These are phyloP conservation scores for Staphylotrichum longicolle DNA, from an alignment of 495 filamentous ascomycete genomes.

Conservation along the genomic window DNA sequence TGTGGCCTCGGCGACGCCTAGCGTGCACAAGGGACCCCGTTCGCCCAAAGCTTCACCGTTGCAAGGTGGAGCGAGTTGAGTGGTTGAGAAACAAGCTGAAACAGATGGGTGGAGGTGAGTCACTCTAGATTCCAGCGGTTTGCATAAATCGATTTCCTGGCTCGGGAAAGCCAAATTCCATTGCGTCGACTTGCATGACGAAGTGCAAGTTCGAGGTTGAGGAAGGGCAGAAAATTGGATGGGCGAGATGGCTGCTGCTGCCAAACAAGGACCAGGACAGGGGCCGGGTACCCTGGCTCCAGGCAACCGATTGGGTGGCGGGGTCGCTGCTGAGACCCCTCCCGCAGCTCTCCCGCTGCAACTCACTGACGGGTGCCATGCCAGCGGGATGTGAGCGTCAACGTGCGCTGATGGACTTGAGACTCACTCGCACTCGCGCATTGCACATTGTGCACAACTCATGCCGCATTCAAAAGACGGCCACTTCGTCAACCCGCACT, in stretches of 20 bases:
- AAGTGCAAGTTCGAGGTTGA: slow-evolving; percentile 16
- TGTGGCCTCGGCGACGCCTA: neutral
- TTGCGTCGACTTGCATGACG: neutral
- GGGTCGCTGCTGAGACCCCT: neutral
- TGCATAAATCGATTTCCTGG: neutral
- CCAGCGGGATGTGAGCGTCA: slow-evolving; percentile 2
- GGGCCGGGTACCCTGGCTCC: slow-evolving; percentile 7
- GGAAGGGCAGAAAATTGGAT: slow-evolving; percentile 8
- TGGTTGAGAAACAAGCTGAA: neutral
- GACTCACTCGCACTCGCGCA: neutral
- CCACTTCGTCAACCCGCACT: neutral
- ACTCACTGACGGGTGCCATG: slow-evolving; percentile 12
- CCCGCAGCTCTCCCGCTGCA: slow-evolving; percentile 11
- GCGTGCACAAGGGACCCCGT: slow-evolving; percentile 4
- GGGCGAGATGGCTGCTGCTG: slow-evolving; percentile 14
- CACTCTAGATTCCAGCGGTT: neutral
- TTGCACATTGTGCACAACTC: neutral
- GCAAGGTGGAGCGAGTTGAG: neutral
- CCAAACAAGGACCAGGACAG: slow-evolving; percentile 15
- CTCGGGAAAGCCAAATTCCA: neutral
- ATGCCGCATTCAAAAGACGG: neutral
- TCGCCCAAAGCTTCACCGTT: neutral
- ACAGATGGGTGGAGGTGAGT: neutral
- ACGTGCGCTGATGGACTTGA: neutral
- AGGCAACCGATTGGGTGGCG: slow-evolving; percentile 17